Conservation (phyloP, 2,329 filamentous ascomycete species). For the Dactylonectria macrodidyma region DNA sequence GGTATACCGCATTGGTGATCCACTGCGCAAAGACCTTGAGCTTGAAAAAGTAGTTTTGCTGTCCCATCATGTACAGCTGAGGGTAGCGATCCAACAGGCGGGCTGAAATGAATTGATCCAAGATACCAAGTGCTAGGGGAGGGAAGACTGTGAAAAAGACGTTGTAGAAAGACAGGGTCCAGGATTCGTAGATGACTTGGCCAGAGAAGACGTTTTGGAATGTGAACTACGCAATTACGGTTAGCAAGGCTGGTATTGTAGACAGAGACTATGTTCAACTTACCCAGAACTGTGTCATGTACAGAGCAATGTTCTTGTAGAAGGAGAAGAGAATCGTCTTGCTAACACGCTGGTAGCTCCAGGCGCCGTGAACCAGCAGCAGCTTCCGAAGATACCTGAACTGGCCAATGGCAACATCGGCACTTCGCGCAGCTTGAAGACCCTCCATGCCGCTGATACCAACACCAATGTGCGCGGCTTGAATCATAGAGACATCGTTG, state of each 20-base stretch:
- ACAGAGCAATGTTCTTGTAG: conserved; percentile 99
- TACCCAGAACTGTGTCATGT: conserved; percentile 99
- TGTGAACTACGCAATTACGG: conserved; percentile 76
- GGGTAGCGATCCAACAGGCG: conserved; percentile 95
- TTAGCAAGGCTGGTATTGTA: conserved; percentile 33
- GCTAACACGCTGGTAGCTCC: conserved; percentile 97
- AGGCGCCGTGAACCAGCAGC: conserved; percentile 93
- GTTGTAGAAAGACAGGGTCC: conserved; percentile 99
- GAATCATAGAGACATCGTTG: conserved; percentile 99
- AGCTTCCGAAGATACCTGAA: conserved; percentile 96
- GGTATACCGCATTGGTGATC: conserved; percentile 95
- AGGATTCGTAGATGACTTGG: conserved; percentile 98
- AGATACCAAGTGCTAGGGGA: conserved; percentile 93
- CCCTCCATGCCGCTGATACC: conserved; percentile 98
- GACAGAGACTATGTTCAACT: conserved; percentile 52
- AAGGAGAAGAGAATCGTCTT: conserved; percentile 99
- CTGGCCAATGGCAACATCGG: conserved; percentile 95
- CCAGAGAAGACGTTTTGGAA: conserved; percentile 99
- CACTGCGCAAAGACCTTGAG: conserved; percentile 93
- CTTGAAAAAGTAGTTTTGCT: conserved; percentile 94
- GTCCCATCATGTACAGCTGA: conserved; percentile 93
- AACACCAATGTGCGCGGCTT: conserved; percentile 97
- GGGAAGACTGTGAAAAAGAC: conserved; percentile 97
- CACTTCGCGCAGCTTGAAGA: conserved; percentile 94
- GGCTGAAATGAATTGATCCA: conserved; percentile 97